Percentiles rank a stretch among this genome's conserved stretches.
Conservation (phyloP, 2,329 filamentous ascomycete species). For the Elsinoe australis region DNA sequence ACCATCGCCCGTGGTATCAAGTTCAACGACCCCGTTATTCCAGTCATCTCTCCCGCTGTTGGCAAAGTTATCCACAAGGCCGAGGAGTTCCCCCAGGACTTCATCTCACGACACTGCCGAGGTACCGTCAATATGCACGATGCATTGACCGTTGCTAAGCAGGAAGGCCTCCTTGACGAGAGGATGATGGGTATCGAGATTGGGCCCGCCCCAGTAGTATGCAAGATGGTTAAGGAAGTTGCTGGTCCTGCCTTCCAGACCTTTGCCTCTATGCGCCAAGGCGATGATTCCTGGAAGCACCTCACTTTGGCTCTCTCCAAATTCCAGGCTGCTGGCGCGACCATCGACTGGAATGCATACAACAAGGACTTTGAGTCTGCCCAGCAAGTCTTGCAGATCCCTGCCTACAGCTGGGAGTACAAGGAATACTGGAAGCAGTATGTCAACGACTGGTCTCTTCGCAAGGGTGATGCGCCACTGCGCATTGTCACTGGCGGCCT, state of each 20-base stretch:
- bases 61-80: conserved; percentile 24
- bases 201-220: conserved; percentile 43
- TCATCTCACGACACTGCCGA: conserved; percentile 26
- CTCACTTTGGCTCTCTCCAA: conserved; percentile 37
- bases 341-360: conserved; percentile 56
- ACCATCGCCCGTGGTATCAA: conserved; percentile 19
- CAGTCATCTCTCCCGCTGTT: conserved; percentile 28
- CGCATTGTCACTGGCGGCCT: conserved; percentile 18
- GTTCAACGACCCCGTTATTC: conserved; percentile 25
- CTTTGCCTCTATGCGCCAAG: conserved; percentile 35
- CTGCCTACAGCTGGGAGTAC: conserved; percentile 33
- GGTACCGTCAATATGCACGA: conserved; percentile 35
- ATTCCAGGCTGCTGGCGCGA: conserved; percentile 51
- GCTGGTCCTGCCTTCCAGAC: conserved; percentile 27
- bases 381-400: conserved; percentile 46
- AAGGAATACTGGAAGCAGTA: conserved; percentile 36
- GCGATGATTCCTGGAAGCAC: conserved; percentile 39
- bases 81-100: conserved; percentile 21
- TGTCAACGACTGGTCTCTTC: conserved; percentile 29
- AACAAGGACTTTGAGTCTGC: conserved; percentile 43
- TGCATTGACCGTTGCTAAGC: conserved; percentile 22
- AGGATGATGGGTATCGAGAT: conserved; percentile 38
- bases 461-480: conserved; percentile 23
- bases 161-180: conserved; percentile 28
- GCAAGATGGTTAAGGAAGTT: conserved; percentile 37